phyloP scores from a whole-genome alignment of 2,329 filamentous ascomycete species.

The Ophiostoma fasciatum region DNA sequence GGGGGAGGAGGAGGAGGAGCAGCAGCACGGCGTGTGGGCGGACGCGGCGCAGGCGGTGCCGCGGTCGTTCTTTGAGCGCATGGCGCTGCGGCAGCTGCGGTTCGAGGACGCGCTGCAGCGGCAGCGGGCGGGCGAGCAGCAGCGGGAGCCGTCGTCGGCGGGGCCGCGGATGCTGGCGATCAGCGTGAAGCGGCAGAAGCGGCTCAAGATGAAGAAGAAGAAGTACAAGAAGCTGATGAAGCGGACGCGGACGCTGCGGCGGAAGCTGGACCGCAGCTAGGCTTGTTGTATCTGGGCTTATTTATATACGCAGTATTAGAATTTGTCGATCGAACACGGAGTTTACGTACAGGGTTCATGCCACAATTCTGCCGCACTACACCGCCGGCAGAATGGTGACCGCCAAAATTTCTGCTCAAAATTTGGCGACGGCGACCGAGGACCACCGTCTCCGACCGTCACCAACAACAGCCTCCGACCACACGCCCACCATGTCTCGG shows the following conservation, averaged over 20 bases:
- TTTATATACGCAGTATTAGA: too few species aligned
- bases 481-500: slow-evolving; percentile 36
- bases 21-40: not conserved
- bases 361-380: slow-evolving; percentile 1
- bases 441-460: not conserved
- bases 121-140: slow-evolving; percentile 19
- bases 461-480: not conserved
- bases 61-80: slow-evolving; percentile 53
- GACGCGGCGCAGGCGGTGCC: slow-evolving; percentile 16
- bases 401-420: slow-evolving; percentile 11
- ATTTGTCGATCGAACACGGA: too few species aligned
- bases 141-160: not conserved
- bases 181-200: slow-evolving; percentile 81
- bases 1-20: not conserved
- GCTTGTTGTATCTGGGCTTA: too few species aligned
- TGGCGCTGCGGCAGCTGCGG: slow-evolving; percentile 47
- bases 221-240: slow-evolving; percentile 99
- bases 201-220: slow-evolving; percentile 99
- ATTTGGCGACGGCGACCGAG: not conserved
- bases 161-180: slow-evolving; percentile 55
- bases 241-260: slow-evolving; percentile 72
- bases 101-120: slow-evolving; percentile 33
- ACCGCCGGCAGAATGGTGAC: slow-evolving; percentile 12
- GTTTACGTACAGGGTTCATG: too few species aligned
- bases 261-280: slow-evolving; percentile 42